These are phyloP conservation scores for Fremontodendron californicum DNA, from an alignment of 345 rosid species.

Conservation along the genomic window DNA sequence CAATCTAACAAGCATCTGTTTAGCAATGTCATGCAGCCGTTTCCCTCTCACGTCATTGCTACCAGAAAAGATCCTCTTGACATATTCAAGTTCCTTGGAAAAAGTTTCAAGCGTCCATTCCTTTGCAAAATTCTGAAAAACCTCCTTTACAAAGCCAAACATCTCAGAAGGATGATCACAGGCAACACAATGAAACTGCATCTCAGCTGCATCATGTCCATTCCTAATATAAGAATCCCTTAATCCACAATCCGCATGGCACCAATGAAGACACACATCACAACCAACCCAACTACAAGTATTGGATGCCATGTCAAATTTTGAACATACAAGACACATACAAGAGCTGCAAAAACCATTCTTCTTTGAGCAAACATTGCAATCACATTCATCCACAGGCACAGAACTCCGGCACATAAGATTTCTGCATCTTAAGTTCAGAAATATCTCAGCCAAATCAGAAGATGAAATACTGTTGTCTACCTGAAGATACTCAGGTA, in stretches of 20 bases:
- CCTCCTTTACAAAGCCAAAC: constrained; percentile 98
- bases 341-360: constrained; percentile 90
- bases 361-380: no score
- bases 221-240: constrained; percentile 70
- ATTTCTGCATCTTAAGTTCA: constrained; percentile 76
- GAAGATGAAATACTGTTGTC: constrained; percentile 49
- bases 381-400: constrained; percentile 88
- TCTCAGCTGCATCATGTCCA: constrained; percentile 66
- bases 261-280: no score
- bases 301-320: no score
- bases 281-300: no score
- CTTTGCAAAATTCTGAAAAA: constrained; percentile 71
- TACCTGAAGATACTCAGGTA: constrained; percentile 58
- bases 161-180: constrained; percentile 97
- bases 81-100: constrained; percentile 80
- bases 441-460: constrained; percentile 80
- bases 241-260: constrained; percentile 90
- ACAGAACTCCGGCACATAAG: constrained; percentile 54
- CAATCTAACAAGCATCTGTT: constrained; percentile 56
- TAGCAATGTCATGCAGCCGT: constrained; percentile 73
- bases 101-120: no score
- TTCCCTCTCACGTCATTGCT: constrained; percentile 85
- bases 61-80: constrained; percentile 66
- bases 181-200: constrained; percentile 91
- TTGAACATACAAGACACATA: constrained; percentile 93